Evolutionary conservation across 352 stramenopile genomes (phyloP).

Genomic region (Thalassiosira hispida): DNA sequence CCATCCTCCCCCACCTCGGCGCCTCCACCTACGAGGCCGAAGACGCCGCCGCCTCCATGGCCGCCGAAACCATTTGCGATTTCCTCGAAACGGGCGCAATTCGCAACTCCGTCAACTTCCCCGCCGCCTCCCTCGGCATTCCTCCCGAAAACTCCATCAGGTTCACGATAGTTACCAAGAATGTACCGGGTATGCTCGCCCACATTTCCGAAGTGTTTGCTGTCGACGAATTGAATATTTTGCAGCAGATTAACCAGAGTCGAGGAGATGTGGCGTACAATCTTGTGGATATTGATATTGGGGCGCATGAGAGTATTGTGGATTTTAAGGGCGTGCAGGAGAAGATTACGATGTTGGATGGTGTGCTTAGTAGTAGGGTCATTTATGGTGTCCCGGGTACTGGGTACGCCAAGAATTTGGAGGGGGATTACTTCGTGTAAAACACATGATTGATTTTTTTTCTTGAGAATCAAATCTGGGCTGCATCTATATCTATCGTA

Average conservation of each 20-base stretch:
- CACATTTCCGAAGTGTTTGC: conserved; percentile 93
- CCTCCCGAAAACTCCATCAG: conserved; percentile 90
- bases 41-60: conserved; percentile 88
- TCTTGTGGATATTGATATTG: conserved; percentile 84
- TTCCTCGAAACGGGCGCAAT: conserved; percentile 92
- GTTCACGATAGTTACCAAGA: conserved; percentile 93
- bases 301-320: conserved; percentile 61
- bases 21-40: conserved; percentile 94
- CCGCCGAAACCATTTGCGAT: conserved; percentile 87
- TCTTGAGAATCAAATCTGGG: too few relatives aligned
- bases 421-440: conserved; percentile 84
- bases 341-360: conserved; percentile 83
- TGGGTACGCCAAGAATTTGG: conserved; percentile 82
- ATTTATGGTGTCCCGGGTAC: conserved; percentile 76
- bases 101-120: conserved; percentile 94
- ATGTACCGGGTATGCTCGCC: conserved; percentile 92
- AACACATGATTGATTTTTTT: too few relatives aligned
- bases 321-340: conserved; percentile 82
- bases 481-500: too few relatives aligned
- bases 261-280: conserved; percentile 86
- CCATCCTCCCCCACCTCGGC: conserved; percentile 94
- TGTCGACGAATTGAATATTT: conserved; percentile 92
- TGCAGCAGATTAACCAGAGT: conserved; percentile 87
- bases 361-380: conserved; percentile 77
- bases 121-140: conserved; percentile 89